Evolutionary conservation across 768 basidiomycete species (phyloP).

Genomic region (Suillus occidentalis): DNA sequence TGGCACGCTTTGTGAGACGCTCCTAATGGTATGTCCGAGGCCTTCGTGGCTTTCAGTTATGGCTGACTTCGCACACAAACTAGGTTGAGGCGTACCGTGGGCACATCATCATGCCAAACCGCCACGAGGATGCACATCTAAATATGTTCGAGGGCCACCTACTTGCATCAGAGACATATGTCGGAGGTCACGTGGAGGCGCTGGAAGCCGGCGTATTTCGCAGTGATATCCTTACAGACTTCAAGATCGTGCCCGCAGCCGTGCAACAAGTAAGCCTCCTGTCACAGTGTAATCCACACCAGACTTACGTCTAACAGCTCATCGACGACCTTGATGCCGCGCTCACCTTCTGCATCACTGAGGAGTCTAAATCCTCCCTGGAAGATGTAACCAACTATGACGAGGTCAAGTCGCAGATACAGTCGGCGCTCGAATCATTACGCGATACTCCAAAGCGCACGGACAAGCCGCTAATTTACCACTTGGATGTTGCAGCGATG

Average conservation of each 20-base stretch:
- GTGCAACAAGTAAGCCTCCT: slow-evolving; percentile 58
- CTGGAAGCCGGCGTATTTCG: slow-evolving; percentile 98
- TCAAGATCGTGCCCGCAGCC: slow-evolving; percentile 89
- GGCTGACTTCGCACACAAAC: slow-evolving; percentile 14
- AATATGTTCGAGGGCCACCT: slow-evolving; percentile 95
- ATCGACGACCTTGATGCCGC: slow-evolving; percentile 95
- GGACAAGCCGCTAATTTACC: slow-evolving; percentile 96
- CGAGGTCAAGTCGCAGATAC: slow-evolving; percentile 82
- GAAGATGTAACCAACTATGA: slow-evolving; percentile 94
- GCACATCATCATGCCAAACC: slow-evolving; percentile 95
- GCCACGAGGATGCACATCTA: slow-evolving; percentile 90
- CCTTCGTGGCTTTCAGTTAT: neutral
- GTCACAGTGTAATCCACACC: neutral
- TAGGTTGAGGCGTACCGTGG: slow-evolving; percentile 95
- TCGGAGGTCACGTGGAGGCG: slow-evolving; percentile 98
- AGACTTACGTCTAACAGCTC: slow-evolving; percentile 49
- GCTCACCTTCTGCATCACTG: slow-evolving; percentile 80
- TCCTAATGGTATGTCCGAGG: slow-evolving; percentile 81
- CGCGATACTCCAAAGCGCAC: slow-evolving; percentile 87
- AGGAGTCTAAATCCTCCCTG: slow-evolving; percentile 78
- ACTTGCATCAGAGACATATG: slow-evolving; percentile 96
- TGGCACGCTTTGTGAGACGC: slow-evolving; percentile 95
- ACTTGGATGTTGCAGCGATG: slow-evolving; percentile 99
- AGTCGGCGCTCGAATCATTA: slow-evolving; percentile 77
- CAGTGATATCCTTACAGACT: slow-evolving; percentile 91